Base-by-base conservation (phyloP, 2,329 filamentous ascomycete species). In the Diaporthe destruens region DNA sequence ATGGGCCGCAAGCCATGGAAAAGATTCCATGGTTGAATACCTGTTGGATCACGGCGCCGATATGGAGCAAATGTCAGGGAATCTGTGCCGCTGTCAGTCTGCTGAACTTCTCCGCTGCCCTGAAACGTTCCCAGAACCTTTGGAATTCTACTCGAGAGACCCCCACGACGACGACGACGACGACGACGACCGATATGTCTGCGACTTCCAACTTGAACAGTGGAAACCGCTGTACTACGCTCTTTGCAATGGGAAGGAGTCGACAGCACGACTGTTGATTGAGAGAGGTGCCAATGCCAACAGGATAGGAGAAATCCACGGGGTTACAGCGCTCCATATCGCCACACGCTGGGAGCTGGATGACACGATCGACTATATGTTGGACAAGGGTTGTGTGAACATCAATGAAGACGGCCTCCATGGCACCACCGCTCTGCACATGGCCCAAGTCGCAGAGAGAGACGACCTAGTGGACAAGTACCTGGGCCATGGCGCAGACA, bases 371-470 rank as follows among this genome's bases (percentile, higher is more conserved):
- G 5, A 51, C 29, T 51, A 65, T n/a, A 29, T 51, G 2, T 3
- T 65, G 11, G 29, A 65, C 1, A 36, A 51, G 0, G 18, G 18
- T 7, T 14, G 36, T 9, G 29, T 25, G 0, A 12, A 51, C 7
- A 65, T 65, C 32, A 1, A 51, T 25, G 0, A 0, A 6, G 2
- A 36, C 1, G 32, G 1, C 20, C 0, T 11, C 6, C 8, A 1
- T 7, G 59, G 44, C 6, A 14, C 20, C 20, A 36, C 59, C 6
- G 44, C 44, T 51, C 44, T 65, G 44, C 61, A 65, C 32, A 1
- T 53, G 8, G 61, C 61, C 20, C 16, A 65, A 8, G 6, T 65
- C 6, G 20, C 11, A 12, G 44, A n/a, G 44, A 12, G 7, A 0
- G 9, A 65, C 16, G 61, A 65, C 36, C 20, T 65, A 44, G 32